These are phyloP conservation scores for Gloeopeniophorella convolvens DNA, from an alignment of 768 basidiomycete species.

Conservation along the genomic window DNA sequence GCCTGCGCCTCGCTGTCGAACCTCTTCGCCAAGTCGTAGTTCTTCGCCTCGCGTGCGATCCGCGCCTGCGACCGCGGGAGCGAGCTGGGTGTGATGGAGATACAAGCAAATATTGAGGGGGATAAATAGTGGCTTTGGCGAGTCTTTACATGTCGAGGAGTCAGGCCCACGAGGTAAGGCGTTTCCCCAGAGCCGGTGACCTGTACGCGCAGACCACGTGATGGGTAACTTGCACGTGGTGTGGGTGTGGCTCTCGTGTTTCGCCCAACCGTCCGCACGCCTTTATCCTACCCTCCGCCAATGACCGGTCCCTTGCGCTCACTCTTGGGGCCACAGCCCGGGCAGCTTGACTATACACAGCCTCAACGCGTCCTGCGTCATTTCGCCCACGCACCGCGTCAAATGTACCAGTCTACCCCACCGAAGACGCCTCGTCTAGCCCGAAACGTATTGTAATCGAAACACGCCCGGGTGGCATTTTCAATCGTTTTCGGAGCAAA, in stretches of 20 bases:
- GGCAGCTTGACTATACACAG: slow-evolving; percentile 60
- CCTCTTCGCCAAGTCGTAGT: no score
- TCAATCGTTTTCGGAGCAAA: slow-evolving; percentile 87
- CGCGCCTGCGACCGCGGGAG: no score
- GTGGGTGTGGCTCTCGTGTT: background rate
- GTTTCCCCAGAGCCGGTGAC: no score
- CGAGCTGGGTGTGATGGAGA: background rate
- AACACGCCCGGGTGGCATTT: slow-evolving; percentile 41
- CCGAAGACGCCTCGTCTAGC: slow-evolving; percentile 37
- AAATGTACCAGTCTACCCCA: slow-evolving; percentile 1
- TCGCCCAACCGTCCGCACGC: background rate
- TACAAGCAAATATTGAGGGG: background rate
- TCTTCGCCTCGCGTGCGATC: no score
- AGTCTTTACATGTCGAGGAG: no score
- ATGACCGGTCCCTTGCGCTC: slow-evolving; percentile 11
- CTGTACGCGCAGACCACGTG: no score
- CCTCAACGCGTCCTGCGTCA: slow-evolving; percentile 56
- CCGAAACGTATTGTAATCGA: slow-evolving; percentile 75
- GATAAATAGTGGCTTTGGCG: slow-evolving; percentile 1
- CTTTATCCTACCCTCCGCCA: background rate
- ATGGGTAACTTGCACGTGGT: no score
- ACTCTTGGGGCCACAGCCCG: slow-evolving; percentile 45
- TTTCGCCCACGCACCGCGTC: slow-evolving; percentile 58
- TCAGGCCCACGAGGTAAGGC: no score
- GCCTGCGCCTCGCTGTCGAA: no score